phyloP scores from a whole-genome alignment of 2,329 filamentous ascomycete genomes.

The Neophaeococcomyces mojaviensis region DNA sequence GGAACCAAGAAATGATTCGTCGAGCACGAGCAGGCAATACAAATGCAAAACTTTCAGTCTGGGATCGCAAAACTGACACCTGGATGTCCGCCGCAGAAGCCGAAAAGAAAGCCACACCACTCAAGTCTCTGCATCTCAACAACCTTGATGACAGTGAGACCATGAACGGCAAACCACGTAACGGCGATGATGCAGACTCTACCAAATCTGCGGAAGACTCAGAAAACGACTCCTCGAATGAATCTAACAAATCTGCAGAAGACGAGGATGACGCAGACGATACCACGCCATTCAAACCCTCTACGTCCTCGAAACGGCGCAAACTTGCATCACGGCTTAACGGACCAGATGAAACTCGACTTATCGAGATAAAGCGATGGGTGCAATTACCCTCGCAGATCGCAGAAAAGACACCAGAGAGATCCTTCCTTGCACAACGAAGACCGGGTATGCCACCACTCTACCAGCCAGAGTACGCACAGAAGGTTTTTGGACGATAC shows the following conservation, averaged over 20 bases:
- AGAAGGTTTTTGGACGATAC: slow-evolving; percentile 16
- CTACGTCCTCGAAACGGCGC: slow-evolving; percentile 4
- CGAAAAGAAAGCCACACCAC: slow-evolving; percentile 6
- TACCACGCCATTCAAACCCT: not conserved
- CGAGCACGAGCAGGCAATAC: slow-evolving; percentile 16
- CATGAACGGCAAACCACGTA: slow-evolving; percentile 11
- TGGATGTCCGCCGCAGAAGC: slow-evolving; percentile 14
- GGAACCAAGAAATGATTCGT: slow-evolving; percentile 21
- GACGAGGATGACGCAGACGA: slow-evolving; percentile 9
- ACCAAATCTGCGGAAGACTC: slow-evolving; percentile 22
- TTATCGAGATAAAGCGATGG: slow-evolving; percentile 53
- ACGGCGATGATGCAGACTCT: slow-evolving; percentile 25
- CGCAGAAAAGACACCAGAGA: slow-evolving; percentile 46
- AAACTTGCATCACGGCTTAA: slow-evolving; percentile 5
- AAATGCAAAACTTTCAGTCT: slow-evolving; percentile 14
- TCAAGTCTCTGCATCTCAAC: slow-evolving; percentile 9
- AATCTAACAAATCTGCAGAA: slow-evolving; percentile 10
- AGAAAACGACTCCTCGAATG: slow-evolving; percentile 19
- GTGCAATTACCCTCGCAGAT: slow-evolving; percentile 48
- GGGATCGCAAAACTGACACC: slow-evolving; percentile 16
- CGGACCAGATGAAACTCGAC: slow-evolving; percentile 32
- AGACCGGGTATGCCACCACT: slow-evolving; percentile 51
- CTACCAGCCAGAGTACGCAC: slow-evolving; percentile 29
- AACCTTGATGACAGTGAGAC: slow-evolving; percentile 2
- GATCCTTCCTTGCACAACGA: slow-evolving; percentile 56